phyloP scores from a whole-genome alignment of 148 eudicot genomes.

The Silene conica region DNA sequence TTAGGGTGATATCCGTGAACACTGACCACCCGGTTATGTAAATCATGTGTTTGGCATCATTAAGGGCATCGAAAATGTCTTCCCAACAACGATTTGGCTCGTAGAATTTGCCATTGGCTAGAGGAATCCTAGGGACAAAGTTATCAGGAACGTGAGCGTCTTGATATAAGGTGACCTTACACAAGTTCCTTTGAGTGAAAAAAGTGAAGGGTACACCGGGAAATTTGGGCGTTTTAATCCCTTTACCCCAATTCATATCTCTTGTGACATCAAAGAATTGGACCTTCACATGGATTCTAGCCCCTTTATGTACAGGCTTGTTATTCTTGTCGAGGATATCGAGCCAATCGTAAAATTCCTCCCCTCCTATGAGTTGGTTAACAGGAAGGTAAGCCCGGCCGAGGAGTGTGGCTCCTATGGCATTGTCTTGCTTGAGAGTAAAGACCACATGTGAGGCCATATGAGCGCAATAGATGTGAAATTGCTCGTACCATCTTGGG shows the following conservation, averaged over 20 bases:
- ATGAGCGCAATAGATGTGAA: constrained; percentile 53
- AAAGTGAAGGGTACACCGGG: constrained; percentile 54
- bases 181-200: constrained; percentile 35
- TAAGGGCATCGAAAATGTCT: constrained; percentile 49
- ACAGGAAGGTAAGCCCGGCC: constrained; percentile 51
- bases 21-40: constrained; percentile 56
- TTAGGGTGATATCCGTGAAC: constrained; percentile 33
- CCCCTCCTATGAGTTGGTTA: constrained; percentile 30
- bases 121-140: constrained; percentile 47
- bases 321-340: constrained; percentile 32
- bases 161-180: constrained; percentile 49
- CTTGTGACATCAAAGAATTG: constrained; percentile 36
- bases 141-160: constrained; percentile 47
- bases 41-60: constrained; percentile 37
- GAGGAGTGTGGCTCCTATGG: constrained; percentile 35
- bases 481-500: constrained; percentile 51
- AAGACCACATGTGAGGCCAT: constrained; percentile 38
- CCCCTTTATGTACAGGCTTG: constrained; percentile 32
- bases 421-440: constrained; percentile 43
- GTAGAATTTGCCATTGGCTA: constrained; percentile 35
- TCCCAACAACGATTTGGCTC: constrained; percentile 63
- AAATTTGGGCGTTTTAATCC: constrained; percentile 38
- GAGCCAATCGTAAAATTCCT: constrained; percentile 42
- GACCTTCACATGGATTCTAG: constrained; percentile 39
- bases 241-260: constrained; percentile 41